Conservation (phyloP, 176 grass and related monocot genomes). For the Hsuehochloa calcarea region DNA sequence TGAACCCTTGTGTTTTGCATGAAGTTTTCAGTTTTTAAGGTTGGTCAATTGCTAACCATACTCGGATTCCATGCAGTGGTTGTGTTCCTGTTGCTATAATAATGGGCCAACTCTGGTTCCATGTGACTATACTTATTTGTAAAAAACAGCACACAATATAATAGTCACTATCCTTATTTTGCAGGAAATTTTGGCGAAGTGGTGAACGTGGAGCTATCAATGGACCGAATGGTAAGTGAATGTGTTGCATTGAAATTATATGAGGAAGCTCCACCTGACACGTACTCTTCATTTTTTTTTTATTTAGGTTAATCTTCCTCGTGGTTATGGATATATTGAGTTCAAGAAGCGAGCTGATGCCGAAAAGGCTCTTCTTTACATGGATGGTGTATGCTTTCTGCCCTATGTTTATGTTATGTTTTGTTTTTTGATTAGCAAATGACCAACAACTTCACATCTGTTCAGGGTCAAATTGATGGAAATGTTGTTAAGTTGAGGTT, state of each 20-base stretch:
- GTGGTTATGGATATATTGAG: conserved; percentile 98
- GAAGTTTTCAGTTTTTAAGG: not conserved
- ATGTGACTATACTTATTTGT: no score
- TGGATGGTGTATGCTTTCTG: conserved; percentile 87
- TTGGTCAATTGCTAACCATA: not conserved
- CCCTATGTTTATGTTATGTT: not conserved
- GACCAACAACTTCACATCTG: not conserved
- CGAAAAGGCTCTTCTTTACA: conserved; percentile 98
- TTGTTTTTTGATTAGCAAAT: conserved; percentile 3
- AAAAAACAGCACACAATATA: not conserved
- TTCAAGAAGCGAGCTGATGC: conserved; percentile 93
- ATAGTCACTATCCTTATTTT: conserved; percentile 27
- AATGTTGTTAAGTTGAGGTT: conserved; percentile 87
- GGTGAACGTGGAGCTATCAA: conserved; percentile 90
- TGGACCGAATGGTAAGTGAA: conserved; percentile 80
- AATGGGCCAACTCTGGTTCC: not conserved
- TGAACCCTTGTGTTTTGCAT: not conserved
- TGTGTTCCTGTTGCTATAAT: not conserved
- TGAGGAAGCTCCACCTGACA: not conserved
- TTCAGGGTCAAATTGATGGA: conserved; percentile 97
- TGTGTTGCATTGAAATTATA: conserved; percentile 8
- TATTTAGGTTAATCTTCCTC: conserved; percentile 96
- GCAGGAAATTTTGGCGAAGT: conserved; percentile 85
- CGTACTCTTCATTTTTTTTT: conserved; percentile 22
- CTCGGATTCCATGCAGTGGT: not conserved